A percentile compares a stretch with the other conserved stretches of the same genome.
phyloP scores from a whole-genome alignment of 2,329 filamentous ascomycete genomes.

The Colletotrichum nymphaeae region DNA sequence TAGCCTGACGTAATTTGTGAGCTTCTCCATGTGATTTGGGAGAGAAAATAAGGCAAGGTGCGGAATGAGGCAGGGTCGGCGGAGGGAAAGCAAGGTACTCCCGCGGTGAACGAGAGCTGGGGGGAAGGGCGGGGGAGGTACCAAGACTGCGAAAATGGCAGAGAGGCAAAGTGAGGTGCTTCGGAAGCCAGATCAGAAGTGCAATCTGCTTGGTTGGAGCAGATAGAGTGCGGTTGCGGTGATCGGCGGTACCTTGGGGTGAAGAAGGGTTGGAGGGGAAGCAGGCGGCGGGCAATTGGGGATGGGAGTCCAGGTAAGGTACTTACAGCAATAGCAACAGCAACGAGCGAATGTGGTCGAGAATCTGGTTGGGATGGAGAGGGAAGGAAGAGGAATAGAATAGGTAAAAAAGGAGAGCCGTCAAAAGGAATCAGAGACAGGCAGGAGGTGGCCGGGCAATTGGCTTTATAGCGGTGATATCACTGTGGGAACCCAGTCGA shows the following conservation, averaged over 20 bases:
- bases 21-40: constrained; percentile 27
- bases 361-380: constrained; percentile 3
- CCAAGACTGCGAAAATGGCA: neutral
- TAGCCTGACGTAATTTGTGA: constrained; percentile 37
- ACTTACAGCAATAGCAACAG: constrained; percentile 29
- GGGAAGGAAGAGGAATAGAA: neutral
- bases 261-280: neutral
- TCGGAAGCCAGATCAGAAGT: constrained; percentile 1
- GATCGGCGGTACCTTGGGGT: constrained; percentile 18
- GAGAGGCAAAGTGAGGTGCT: constrained; percentile 20
- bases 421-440: neutral
- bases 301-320: neutral
- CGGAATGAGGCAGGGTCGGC: neutral
- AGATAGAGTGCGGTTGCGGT: constrained; percentile 6
- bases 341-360: constrained; percentile 24
- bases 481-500: constrained; percentile 34
- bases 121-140: constrained; percentile 5
- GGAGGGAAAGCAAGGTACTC: neutral
- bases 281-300: neutral
- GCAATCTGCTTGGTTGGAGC: constrained; percentile 7
- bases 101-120: neutral
- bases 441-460: constrained; percentile 24
- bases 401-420: constrained; percentile 6
- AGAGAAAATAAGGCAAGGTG: neutral
- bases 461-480: constrained; percentile 37